Conservation (phyloP, 257 asterid species). For the Solanum paucissectum region DNA sequence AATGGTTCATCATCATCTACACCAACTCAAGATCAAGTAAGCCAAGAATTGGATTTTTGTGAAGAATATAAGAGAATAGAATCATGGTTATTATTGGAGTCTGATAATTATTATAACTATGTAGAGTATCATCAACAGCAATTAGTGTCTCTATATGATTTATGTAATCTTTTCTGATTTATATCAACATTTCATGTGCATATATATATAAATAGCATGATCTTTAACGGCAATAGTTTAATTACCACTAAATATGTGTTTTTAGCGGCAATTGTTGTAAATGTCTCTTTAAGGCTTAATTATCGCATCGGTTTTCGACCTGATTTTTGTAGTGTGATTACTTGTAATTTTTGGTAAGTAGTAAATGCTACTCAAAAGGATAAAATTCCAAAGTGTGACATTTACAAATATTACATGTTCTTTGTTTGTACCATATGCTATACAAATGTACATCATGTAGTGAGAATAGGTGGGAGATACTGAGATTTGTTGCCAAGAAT, state of each 20-base stretch:
- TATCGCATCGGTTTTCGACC: background rate
- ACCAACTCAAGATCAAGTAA: background rate
- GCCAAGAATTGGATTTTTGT: background rate
- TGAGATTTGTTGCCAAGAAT: constrained; percentile 57
- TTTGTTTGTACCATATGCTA: background rate
- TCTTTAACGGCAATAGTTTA: background rate
- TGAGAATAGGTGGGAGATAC: constrained; percentile 57
- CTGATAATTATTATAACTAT: background rate
- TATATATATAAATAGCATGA: no score
- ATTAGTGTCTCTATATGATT: background rate
- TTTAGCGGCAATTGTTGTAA: no score
- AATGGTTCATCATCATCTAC: constrained; percentile 12
- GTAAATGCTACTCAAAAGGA: background rate
- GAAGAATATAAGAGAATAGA: background rate
- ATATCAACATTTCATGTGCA: background rate
- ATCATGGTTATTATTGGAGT: background rate
- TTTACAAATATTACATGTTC: background rate
- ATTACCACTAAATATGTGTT: fast-evolving
- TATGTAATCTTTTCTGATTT: background rate
- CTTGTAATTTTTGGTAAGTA: background rate
- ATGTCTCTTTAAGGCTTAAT: no score
- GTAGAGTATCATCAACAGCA: background rate
- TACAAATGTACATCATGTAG: constrained; percentile 30
- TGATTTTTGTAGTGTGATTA: background rate
- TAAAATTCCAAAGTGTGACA: background rate